Evolutionary conservation across 805 yeast species (phyloP), one percentile per base, ranked within the genome.

Genomic region (Wickerhamiella vanderwaltii): DNA sequence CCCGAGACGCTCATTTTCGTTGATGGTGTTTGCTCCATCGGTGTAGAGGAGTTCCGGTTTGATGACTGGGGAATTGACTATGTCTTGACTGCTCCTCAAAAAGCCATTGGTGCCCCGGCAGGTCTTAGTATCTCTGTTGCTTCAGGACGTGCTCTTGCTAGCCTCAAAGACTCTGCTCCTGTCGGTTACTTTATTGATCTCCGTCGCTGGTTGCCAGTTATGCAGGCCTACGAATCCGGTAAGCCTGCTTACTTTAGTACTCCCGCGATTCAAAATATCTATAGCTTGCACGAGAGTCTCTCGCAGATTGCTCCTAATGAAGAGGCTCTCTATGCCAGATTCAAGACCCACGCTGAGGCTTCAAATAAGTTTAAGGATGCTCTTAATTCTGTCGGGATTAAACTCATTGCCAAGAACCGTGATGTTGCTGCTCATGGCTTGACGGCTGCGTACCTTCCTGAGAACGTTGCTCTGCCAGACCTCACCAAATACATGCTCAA

Each of bases 1-100:
- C 96, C 97, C 41, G 80, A 81, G 23, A 74, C 95, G 18, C 69
- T 88, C 47, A 68, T 88, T 41, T 65, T 85, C 39, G 94, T 88
- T 30, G 98, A 88, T 60, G 95, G 94, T 35, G 97, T 88, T 23
- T 91, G 97, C 64, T 85, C 96, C 6, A 73, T 87, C 46, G 97
- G 81, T 19, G 91, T 83, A 46, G 98, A 88, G 65, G 71, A 75
- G 51, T 66, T 88, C 48, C 75, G 82, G 53, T 88, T 88, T 57
- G 88, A 84, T 57, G 69, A 69, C 15, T 88, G 97, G 96, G 86
- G 83, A 4, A 62, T 88, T 41, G 98, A 88, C 64, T 84, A 69
- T 51, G 94, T 74, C 31, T 68, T 88, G 48, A 80, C 94, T 36
- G 97, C 94, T 1, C 85, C 96, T 16, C 97, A 87, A 61, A 88